Percentiles rank a stretch among this genome's conserved stretches.
These are phyloP conservation scores for Xylaria sp. DNA, from an alignment of 2,329 filamentous ascomycete genomes.

Conservation along the genomic window DNA sequence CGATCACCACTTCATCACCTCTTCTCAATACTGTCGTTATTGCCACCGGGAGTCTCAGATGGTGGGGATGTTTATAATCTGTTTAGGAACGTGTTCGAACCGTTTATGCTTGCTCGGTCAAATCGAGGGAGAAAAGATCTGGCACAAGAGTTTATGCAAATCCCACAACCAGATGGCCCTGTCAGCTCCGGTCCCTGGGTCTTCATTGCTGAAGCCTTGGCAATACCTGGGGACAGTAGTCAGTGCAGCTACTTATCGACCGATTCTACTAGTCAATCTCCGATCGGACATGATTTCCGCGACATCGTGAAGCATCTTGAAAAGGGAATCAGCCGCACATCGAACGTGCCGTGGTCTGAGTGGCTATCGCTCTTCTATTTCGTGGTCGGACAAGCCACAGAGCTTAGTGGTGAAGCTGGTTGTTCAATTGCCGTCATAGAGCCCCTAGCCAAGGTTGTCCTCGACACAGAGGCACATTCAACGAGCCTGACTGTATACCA, in stretches of 20 bases:
- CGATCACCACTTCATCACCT: conserved; percentile 74
- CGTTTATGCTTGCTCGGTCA: conserved; percentile 66
- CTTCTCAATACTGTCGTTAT: conserved; percentile 67
- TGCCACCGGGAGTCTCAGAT: conserved; percentile 61
- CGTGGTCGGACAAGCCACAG: conserved; percentile 66
- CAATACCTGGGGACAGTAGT: conserved; percentile 55
- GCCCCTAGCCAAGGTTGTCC: conserved; percentile 70
- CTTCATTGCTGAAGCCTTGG: conserved; percentile 60
- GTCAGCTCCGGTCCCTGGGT: conserved; percentile 64
- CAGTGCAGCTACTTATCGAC: conserved; percentile 54
- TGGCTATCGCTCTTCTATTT: conserved; percentile 68
- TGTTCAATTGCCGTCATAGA: conserved; percentile 76
- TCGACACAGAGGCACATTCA: conserved; percentile 50
- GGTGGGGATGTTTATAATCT: conserved; percentile 59
- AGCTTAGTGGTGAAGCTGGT: conserved; percentile 74
- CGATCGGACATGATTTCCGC: conserved; percentile 75
- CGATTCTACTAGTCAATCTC: conserved; percentile 56
- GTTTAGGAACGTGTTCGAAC: conserved; percentile 64
- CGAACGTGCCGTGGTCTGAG: conserved; percentile 58
- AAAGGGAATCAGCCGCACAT: conserved; percentile 64
- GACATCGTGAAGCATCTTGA: conserved; percentile 75
- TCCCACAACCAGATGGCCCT: conserved; percentile 58
- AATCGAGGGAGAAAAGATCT: conserved; percentile 58
- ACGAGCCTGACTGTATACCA: conserved; percentile 47
- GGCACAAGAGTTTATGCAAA: conserved; percentile 62